Base-by-base conservation (phyloP, 75 land plant species). In the Cupressus sempervirens region DNA sequence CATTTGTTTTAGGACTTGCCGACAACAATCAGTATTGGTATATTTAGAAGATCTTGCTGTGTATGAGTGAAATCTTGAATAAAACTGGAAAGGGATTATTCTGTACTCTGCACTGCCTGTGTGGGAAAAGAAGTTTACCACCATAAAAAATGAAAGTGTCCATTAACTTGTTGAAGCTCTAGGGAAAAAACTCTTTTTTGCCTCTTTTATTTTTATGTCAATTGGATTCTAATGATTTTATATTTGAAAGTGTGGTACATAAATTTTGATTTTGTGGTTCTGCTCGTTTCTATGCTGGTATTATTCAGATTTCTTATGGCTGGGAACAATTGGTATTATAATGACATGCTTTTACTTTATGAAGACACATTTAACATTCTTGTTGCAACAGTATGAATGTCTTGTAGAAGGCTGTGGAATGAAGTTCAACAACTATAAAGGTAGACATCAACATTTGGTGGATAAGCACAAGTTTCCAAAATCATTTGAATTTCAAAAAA, bases 401-500 rank as follows among this genome's bases (percentile, higher is more conserved):
- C 86, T 98, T 72, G 99, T 98, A 13, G 99, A 98, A 84, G 93
- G 93, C 58, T 98, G 99, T 90, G 86, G 90, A 14, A 85, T 87
- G 83, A 92, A 92, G 86, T 89, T 98, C 81, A 91, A 91, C 68
- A 92, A 34, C 85, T 94, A 93, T 87, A 87, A 89, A 86, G 83
- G 89, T 62, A 85, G 99, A 32, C 94, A 93, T 56, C 98, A 95
- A 81, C 99, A 98, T 86, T 89, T 98, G 35, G 92, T 98, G 30
- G 98, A 98, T 87, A 98, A 96, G 87, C 99, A 98, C 81, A 90
- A 90, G 73, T 98, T 98, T 83, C 97, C 99, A 16, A 38, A 88
- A 30, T 87, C 97, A 58, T 98, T 93, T 68, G 93, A 90, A 54
- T 98, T 98, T 85, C 92, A 89, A 67, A 94, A 92, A 85, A 96